Evolutionary conservation across 139 green algal genomes (phyloP).

Genomic region (Chlamydomonas incerta): DNA sequence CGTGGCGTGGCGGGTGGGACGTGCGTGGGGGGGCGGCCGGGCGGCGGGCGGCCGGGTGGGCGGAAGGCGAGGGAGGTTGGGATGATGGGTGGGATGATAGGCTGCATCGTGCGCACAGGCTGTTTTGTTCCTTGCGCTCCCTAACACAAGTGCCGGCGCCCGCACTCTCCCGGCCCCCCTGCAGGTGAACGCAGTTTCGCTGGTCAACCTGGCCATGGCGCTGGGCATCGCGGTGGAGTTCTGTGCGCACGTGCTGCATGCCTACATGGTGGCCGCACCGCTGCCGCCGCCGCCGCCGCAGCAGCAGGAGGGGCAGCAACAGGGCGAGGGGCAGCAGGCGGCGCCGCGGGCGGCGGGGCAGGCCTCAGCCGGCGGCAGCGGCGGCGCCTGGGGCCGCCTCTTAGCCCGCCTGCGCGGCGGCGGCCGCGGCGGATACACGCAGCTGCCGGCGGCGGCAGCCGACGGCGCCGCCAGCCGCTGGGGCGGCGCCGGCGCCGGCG

Average conservation of each 20-base stretch:
- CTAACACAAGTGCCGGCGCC: no score
- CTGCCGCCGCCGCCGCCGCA: neutral
- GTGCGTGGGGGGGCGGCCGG: no score
- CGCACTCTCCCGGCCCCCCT: no score
- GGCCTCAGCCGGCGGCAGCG: no score
- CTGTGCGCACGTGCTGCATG: conserved; percentile 83
- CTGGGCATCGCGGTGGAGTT: conserved; percentile 92
- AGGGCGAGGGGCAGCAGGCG: neutral
- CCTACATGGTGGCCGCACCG: conserved; percentile 54
- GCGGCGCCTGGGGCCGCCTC: no score
- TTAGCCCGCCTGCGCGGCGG: neutral
- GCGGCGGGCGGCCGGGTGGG: no score
- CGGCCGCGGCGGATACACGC: no score
- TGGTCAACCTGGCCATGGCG: conserved; percentile 86
- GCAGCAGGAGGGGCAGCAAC: neutral
- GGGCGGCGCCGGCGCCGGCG: no score
- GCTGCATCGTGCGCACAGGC: no score
- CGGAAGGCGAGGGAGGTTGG: no score
- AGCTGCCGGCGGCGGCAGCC: neutral
- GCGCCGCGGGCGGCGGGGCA: neutral
- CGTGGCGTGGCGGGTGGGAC: neutral
- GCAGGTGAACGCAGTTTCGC: conserved; percentile 81
- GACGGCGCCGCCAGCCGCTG: neutral
- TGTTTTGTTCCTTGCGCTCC: no score
- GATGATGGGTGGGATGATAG: no score